Base-by-base conservation (phyloP, 768 basidiomycete species). In the Megacollybia marginata region DNA sequence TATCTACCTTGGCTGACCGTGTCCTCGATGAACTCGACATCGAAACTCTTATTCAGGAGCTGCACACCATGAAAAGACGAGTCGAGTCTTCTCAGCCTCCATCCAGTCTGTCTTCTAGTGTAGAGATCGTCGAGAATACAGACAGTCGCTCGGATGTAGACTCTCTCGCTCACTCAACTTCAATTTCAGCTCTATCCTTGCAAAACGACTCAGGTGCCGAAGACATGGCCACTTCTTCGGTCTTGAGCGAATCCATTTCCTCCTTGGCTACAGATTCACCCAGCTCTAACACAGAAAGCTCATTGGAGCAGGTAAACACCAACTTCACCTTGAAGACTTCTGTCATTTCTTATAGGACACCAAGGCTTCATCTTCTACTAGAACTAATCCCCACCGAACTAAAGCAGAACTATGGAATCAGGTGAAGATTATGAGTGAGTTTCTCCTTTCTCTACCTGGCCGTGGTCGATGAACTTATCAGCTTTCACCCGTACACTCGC, bases 401-500 rank as follows among this genome's bases (percentile, higher is more conserved):
- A 92, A 85, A 62, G 79, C 76, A 1, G 85, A 94, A 58, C 70
- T 98, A 7, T 98, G 95, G 95, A 83, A 83, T 50, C 92, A 96
- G 65, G 78, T 96, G 34, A 97, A 96, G 64, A 78, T 92, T 34
- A 80, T 94, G 32, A 83, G 90, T 85, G 59, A 44, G 78, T 70
- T 1, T 18, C n/a, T 35, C 47, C 23, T 44, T 15, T 31, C 47
- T 48, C 42, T 40, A 18, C 28, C 9, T 5, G 23, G 36, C 18
- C 19, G 11, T 8, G 34, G 54, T 47, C 49, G 48, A 54, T 28
- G 53, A 13, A 19, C 15, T 53, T 36, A 9, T 31, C 51, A 96
- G 92, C 92, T 6, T 79, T 97, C 51, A 95, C 93, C 2, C 76
- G 94, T 48, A 84, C 89, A 13, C 67, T 98, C 23, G 93, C 93